Conservation (phyloP, 768 basidiomycete species). For the Sarcodon sp. region DNA sequence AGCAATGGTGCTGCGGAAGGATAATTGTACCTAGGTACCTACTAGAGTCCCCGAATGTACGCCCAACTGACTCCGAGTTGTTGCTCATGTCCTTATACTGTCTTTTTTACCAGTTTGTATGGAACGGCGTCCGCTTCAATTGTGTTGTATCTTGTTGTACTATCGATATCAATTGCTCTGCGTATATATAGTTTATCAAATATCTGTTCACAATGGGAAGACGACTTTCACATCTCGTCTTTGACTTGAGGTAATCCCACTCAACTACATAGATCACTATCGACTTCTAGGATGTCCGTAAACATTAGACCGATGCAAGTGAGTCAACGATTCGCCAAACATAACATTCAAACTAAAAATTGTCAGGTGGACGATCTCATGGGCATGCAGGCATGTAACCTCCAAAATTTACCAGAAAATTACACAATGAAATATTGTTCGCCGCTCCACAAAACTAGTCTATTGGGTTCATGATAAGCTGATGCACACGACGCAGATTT, state of each 20-base stretch:
- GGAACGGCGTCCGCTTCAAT: too few relatives aligned
- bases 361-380: constrained; percentile 73
- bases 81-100: background rate
- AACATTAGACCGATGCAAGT: background rate
- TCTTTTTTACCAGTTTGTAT: background rate
- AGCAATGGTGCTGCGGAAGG: constrained; percentile 11
- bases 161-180: background rate
- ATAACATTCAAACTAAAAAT: constrained; percentile 2
- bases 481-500: constrained; percentile 40
- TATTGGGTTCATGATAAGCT: background rate
- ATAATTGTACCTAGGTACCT: too few relatives aligned
- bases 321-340: background rate
- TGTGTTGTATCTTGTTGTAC: background rate
- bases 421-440: constrained; percentile 73
- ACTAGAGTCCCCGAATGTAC: too few relatives aligned
- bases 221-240: background rate
- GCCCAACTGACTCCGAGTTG: constrained; percentile 4
- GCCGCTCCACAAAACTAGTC: constrained; percentile 9
- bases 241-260: background rate
- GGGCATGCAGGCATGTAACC: constrained; percentile 90
- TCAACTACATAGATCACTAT: background rate
- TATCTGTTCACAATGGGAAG: background rate
- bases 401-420: constrained; percentile 89
- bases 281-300: background rate
- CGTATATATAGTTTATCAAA: background rate